Evolutionary conservation across 75 land plant genomes (phyloP), one percentile per base, ranked within the genome.

Genomic region (Pinus taeda): DNA sequence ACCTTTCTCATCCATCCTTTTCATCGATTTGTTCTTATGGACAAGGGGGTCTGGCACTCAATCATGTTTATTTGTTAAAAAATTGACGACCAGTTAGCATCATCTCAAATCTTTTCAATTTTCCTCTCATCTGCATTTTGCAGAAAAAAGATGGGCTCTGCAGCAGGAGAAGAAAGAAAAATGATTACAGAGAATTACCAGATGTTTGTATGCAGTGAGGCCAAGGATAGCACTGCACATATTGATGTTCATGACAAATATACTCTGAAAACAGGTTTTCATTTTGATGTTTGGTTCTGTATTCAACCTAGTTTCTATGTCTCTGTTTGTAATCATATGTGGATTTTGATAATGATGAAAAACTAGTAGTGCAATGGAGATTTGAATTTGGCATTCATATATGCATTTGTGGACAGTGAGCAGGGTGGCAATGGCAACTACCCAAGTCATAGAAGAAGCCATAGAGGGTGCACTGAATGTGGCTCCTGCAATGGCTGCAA

Each of bases 401-500:
- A 75, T 11, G 15, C 15, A n/a, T 59, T 37, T 21, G 21, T 22
- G 49, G 24, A 37, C 83, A 84, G 86, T 22, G 26, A 78, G 84
- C 13, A 77, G 73, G 59, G 86, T 84, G 63, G 79, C 75, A 14
- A 26, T 85, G 53, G 86, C 86, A 18, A 74, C 84, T 9, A 69
- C 60, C 53, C 17, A 82, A 11, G 86, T 81, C 57, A 79, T 85
- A 5, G 84, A 85, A 55, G 66, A 69, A 42, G 86, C 86, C 57
- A 85, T 85, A 69, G 73, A 82, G 18, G 81, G 75, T 49, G 80
- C 80, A 39, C 81, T 78, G 53, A 79, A 71, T 63, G 86, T 84
- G 26, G 71, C 57, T 26, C 86, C 86, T 26, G 86, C 86, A 22
- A 83, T 85, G 86, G 85, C 84, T 15, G 84, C 86, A 57, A 55